These are phyloP conservation scores for Millerozyma acaciae DNA, from an alignment of 805 yeast genomes.

Conservation along the genomic window DNA sequence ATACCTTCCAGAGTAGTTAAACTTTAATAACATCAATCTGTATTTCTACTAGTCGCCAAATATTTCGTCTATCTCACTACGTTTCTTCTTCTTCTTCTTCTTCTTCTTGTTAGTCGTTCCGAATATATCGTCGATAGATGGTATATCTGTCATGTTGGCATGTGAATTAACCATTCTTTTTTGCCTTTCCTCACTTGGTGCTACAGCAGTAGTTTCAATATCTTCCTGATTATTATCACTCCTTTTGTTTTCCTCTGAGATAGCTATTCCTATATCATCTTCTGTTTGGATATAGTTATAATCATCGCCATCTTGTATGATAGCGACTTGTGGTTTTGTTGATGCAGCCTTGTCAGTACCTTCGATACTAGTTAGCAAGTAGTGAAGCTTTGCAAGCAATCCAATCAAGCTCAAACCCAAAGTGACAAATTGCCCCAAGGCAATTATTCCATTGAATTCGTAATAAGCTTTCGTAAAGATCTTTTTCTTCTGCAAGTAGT, in stretches of 20 bases:
- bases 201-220: too few relatives aligned
- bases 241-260: slow-evolving; percentile 17
- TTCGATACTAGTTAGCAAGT: slow-evolving; percentile 14
- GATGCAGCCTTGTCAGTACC: slow-evolving; percentile 13
- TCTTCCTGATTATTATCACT: slow-evolving; percentile 3
- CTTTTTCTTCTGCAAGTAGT: slow-evolving; percentile 30
- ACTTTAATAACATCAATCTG: slow-evolving; percentile 2
- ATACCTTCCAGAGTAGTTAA: slow-evolving; percentile 1
- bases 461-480: slow-evolving; percentile 49
- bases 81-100: slow-evolving; percentile 44
- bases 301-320: not conserved
- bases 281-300: not conserved
- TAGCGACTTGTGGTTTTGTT: not conserved
- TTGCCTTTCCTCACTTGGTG: slow-evolving; percentile 11
- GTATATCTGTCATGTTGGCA: not conserved
- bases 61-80: slow-evolving; percentile 68
- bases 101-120: slow-evolving; percentile 9
- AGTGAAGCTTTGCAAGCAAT: slow-evolving; percentile 42
- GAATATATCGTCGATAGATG: slow-evolving; percentile 9
- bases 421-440: slow-evolving; percentile 70
- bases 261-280: slow-evolving; percentile 25
- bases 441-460: slow-evolving; percentile 62
- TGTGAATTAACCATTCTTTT: slow-evolving; percentile 5
- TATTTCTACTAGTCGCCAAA: slow-evolving; percentile 46
- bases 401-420: slow-evolving; percentile 71